Base-by-base conservation (phyloP, 2,329 filamentous ascomycete genomes). In the Arthrobotrys conoides region DNA sequence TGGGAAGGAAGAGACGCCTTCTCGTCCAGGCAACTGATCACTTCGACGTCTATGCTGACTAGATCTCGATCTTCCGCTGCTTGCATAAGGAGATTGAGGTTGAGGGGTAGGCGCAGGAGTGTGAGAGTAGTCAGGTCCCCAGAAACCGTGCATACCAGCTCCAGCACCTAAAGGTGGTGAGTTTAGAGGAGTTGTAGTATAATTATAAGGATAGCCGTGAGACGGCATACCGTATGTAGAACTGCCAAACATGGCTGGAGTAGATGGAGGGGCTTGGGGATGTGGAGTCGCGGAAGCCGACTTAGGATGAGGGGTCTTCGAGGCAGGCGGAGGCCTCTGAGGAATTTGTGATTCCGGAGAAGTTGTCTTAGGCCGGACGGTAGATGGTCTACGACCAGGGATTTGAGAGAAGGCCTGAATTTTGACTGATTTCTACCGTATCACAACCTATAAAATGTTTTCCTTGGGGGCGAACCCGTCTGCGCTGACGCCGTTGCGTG, bases 131-230 rank as follows among this genome's bases (percentile, higher is more conserved):
- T 79, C 75, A 41, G 64, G 64, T 57, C 64, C 65, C 73, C 76
- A 79, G 64, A 64, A 73, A 72, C 69, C 57, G 69, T 79, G 76
- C 76, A 79, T 79, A 67, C 73, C 67, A 77, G 73, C 73, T 77
- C 73, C 73, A 77, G 73, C 73, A 77, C 76, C 76, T 79, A 79
- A 66, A 73, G 76, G 76, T 65, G 76, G 76, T 72, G 76, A 79
- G 76, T 79, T 79, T 48, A 79, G 76, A 79, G 76, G 76, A 20
- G 76, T 79, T 53, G 75, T 78, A 69, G 69, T 73, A 66, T 79
- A 73, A 79, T 55, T 67, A 68, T 77, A 77, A 71, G 65, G 65
- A 76, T 77, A 77, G 73, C 73, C 73, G 73, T 77, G 73, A 77
- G 67, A 71, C 73, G 73, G 73, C 73, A 77, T 77, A 77, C 73